Conservation (phyloP, 2,329 filamentous ascomycete genomes). For the Periconia digitata region DNA sequence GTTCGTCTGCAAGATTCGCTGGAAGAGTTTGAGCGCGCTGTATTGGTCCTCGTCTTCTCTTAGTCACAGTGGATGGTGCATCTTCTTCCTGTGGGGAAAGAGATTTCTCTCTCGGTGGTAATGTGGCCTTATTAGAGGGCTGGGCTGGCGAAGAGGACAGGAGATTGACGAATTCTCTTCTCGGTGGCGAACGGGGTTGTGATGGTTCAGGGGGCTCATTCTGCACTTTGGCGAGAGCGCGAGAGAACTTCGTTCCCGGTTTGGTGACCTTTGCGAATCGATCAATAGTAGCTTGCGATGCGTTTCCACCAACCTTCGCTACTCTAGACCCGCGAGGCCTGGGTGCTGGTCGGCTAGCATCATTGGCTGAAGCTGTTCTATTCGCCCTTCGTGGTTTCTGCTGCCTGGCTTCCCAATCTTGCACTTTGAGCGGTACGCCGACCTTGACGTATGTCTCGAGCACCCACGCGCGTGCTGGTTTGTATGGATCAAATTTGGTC, state of each 20-base stretch:
- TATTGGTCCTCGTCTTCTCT: conserved; percentile 32
- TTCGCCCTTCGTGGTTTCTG: conserved; percentile 28
- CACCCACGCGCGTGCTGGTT: conserved; percentile 69
- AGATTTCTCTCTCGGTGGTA: conserved; percentile 14
- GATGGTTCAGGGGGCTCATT: conserved; percentile 5
- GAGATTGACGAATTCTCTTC: conserved; percentile 24
- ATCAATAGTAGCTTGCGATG: conserved; percentile 28
- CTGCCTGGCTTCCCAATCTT: conserved; percentile 61
- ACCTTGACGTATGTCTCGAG: conserved; percentile 64
- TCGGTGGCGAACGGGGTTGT: conserved; percentile 3
- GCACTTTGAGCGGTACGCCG: conserved; percentile 65
- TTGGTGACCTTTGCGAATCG: conserved; percentile 41
- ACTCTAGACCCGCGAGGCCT: conserved; percentile 25
- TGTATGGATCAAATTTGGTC: conserved; percentile 64
- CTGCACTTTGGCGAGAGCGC: conserved; percentile 22
- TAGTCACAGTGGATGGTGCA: conserved; percentile 32
- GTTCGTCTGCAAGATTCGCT: conserved; percentile 8
- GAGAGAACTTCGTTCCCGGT: conserved; percentile 25
- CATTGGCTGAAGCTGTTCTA: conserved; percentile 22
- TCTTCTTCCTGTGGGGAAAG: conserved; percentile 23
- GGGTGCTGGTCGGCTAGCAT: conserved; percentile 18
- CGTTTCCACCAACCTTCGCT: conserved; percentile 19
- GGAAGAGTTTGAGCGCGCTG: conserved; percentile 38
- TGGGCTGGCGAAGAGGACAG: conserved; percentile 32
- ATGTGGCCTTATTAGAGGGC: neutral